A percentile compares a stretch with the other conserved stretches of the same genome.
These are phyloP conservation scores for Sextonia rubra DNA, from an alignment of 164 flowering plant species.

Conservation along the genomic window DNA sequence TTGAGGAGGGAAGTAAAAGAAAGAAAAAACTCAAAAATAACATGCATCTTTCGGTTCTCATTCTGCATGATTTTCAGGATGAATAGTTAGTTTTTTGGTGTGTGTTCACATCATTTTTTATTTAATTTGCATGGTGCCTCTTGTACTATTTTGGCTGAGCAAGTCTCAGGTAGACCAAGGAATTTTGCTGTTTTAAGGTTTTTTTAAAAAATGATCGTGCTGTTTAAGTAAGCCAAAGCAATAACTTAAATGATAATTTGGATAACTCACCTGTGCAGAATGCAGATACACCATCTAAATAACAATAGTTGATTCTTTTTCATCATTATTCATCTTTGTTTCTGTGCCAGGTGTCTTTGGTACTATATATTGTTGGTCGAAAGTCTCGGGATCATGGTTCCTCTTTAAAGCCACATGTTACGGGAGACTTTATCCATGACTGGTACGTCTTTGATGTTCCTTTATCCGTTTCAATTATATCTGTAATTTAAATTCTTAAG, in stretches of 20 bases:
- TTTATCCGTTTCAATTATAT: not conserved
- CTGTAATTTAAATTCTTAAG: no score
- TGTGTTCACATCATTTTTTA: not conserved
- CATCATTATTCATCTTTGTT: conserved; percentile 1
- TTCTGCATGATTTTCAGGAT: not conserved
- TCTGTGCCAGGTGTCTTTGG: conserved; percentile 45
- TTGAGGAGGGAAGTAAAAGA: no score
- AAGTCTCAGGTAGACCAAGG: not conserved
- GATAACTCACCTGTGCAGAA: not conserved
- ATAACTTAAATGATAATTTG: not conserved
- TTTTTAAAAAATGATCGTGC: no score
- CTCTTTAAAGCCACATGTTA: conserved; percentile 70
- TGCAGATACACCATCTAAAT: not conserved
- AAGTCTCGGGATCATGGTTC: conserved; percentile 52
- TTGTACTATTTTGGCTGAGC: not conserved
- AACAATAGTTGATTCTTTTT: not conserved
- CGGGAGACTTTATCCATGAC: conserved; percentile 72
- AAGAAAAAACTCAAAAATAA: no score
- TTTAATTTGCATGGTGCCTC: not conserved
- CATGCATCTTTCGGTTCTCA: not conserved
- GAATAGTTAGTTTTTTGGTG: not conserved
- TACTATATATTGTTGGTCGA: conserved; percentile 57
- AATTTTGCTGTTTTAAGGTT: no score
- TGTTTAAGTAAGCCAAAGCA: not conserved
- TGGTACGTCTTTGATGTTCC: conserved; percentile 38